Evolutionary conservation across 139 green algal genomes (phyloP).

Genomic region (Coccomyxa sp.): DNA sequence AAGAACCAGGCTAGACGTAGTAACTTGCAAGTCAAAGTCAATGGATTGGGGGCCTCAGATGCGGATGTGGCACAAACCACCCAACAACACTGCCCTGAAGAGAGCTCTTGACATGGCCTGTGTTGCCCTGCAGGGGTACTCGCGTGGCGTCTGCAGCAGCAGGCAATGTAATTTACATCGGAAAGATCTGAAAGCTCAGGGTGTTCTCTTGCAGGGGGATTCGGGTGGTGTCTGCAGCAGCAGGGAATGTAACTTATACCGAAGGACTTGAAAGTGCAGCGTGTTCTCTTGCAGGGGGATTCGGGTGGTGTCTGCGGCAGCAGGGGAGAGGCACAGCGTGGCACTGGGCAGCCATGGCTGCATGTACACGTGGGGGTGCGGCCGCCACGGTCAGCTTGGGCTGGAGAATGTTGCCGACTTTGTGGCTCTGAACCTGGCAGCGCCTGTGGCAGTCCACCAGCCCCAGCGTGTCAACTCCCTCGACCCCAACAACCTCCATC

Average conservation of each 20-base stretch:
- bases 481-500: neutral
- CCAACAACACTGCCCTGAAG: too few relatives aligned
- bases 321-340: constrained; percentile 1
- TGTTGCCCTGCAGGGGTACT: neutral
- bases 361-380: neutral
- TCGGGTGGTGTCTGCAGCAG: neutral
- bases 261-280: neutral
- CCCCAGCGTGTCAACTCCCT: constrained; percentile 23
- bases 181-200: neutral
- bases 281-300: constrained; percentile 17
- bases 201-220: neutral
- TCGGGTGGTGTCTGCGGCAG: constrained; percentile 11
- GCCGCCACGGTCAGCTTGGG: neutral
- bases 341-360: neutral
- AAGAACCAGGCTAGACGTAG: too few relatives aligned
- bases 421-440: neutral
- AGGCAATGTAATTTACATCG: neutral
- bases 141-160: neutral
- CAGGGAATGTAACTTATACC: neutral
- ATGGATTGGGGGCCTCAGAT: too few relatives aligned
- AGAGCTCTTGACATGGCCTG: too few relatives aligned
- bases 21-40: too few relatives aligned
- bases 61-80: too few relatives aligned
- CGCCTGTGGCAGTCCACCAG: constrained; percentile 34
- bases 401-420: neutral